A percentile compares a stretch with the other conserved stretches of the same genome.
phyloP scores from a whole-genome alignment of 1,284 basidiomycete genomes.

The Schizopora paradoxa region DNA sequence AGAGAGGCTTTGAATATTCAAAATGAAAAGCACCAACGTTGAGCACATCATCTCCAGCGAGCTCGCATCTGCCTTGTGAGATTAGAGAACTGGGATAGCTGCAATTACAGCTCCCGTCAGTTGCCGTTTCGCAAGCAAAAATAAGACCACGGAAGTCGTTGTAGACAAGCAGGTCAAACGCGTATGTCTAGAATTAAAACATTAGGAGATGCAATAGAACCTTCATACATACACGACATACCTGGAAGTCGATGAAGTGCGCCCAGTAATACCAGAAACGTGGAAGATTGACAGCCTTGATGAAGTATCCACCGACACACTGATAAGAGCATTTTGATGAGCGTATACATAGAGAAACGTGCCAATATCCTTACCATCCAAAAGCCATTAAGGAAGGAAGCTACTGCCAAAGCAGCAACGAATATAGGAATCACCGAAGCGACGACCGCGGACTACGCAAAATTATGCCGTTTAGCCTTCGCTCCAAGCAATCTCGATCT shows the following conservation, averaged over 20 bases:
- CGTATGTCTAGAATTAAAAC: constrained; percentile 35
- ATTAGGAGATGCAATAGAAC: constrained; percentile 8
- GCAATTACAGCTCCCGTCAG: constrained; percentile 26
- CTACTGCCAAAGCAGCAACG: constrained; percentile 53
- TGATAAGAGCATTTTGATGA: constrained; percentile 5
- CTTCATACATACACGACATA: constrained; percentile 12
- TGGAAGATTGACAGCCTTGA: constrained; percentile 48
- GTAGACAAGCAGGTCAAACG: constrained; percentile 35
- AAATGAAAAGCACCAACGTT: constrained; percentile 13
- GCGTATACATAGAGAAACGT: background rate
- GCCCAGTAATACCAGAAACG: constrained; percentile 55
- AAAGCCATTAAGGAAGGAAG: constrained; percentile 54
- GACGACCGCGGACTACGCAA: constrained; percentile 36
- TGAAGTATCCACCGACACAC: constrained; percentile 37
- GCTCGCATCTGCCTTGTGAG: constrained; percentile 22
- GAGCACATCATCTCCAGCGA: constrained; percentile 31
- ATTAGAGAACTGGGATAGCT: constrained; percentile 27
- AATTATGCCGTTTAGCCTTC: background rate
- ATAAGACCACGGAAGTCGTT: constrained; percentile 47
- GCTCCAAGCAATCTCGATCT: background rate
- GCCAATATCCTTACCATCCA: constrained; percentile 46
- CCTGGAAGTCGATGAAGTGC: constrained; percentile 47
- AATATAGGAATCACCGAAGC: constrained; percentile 53
- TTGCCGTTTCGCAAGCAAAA: constrained; percentile 37
- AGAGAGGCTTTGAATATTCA: background rate